phyloP scores from a whole-genome alignment of 78 protist genomes.

The Dictyostelium purpureum region DNA sequence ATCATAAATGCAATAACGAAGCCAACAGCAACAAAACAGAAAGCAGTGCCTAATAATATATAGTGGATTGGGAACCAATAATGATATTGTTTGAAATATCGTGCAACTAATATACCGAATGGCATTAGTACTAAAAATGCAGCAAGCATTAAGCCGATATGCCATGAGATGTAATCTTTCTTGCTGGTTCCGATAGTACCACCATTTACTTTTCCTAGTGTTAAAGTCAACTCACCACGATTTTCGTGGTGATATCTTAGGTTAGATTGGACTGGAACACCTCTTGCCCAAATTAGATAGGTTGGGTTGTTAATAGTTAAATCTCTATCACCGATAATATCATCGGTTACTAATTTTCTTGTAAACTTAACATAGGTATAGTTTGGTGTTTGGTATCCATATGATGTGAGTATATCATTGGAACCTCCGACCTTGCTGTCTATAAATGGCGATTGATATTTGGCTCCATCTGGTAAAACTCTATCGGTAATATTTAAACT shows the following conservation, averaged over 20 bases:
- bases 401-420: slow-evolving; percentile 19
- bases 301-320: neutral
- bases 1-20: neutral
- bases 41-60: neutral
- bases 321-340: slow-evolving; percentile 16
- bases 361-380: slow-evolving; percentile 9
- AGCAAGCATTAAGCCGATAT: slow-evolving; percentile 15
- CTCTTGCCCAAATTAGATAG: slow-evolving; percentile 35
- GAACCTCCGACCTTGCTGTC: slow-evolving; percentile 11
- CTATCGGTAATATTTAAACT: slow-evolving; percentile 10
- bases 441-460: neutral
- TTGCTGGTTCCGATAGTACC: neutral
- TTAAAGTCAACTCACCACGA: slow-evolving; percentile 5
- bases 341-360: slow-evolving; percentile 33
- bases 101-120: slow-evolving; percentile 51
- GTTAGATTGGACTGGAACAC: neutral
- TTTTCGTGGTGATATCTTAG: neutral
- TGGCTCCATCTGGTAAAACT: neutral
- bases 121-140: slow-evolving; percentile 57
- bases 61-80: slow-evolving; percentile 67
- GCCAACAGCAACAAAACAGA: neutral
- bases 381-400: slow-evolving; percentile 33
- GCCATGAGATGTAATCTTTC: neutral
- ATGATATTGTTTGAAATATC: slow-evolving; percentile 26
- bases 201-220: neutral